phyloP scores from a whole-genome alignment of 257 asterid species.

The Paulownia fortunei region DNA sequence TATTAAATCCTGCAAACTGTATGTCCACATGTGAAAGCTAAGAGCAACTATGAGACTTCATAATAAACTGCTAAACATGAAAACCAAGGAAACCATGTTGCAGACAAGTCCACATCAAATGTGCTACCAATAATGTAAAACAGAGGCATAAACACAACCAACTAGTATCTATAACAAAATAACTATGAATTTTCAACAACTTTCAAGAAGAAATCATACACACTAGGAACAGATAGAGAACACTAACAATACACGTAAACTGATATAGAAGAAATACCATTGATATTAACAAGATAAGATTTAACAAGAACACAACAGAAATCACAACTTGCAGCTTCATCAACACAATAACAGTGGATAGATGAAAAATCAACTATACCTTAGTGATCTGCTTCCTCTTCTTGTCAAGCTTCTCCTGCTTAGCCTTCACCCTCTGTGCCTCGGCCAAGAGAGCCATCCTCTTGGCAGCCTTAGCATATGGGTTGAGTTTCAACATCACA shows the following conservation, averaged over 20 bases:
- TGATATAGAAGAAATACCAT: neutral
- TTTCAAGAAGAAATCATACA: neutral
- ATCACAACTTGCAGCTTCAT: neutral
- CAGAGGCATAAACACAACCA: neutral
- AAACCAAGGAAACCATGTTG: neutral
- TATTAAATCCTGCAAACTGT: neutral
- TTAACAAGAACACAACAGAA: neutral
- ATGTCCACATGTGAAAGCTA: neutral
- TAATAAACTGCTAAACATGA: neutral
- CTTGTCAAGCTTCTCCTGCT: conserved; percentile 62
- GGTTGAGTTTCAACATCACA: conserved; percentile 66
- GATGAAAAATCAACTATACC: conserved; percentile 35
- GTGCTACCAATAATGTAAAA: neutral
- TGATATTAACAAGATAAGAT: neutral
- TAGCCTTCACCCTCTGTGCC: conserved; percentile 66
- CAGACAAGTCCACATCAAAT: neutral
- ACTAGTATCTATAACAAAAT: neutral
- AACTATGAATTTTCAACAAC: neutral
- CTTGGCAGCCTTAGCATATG: conserved; percentile 72
- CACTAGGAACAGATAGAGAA: neutral
- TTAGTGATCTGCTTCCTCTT: conserved; percentile 64
- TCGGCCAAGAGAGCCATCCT: conserved; percentile 81
- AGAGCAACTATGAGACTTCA: neutral
- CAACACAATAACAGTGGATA: neutral
- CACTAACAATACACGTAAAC: neutral